Evolutionary conservation across 2,329 filamentous ascomycete genomes (phyloP).

Genomic region (Calcarisporium arbuscula): DNA sequence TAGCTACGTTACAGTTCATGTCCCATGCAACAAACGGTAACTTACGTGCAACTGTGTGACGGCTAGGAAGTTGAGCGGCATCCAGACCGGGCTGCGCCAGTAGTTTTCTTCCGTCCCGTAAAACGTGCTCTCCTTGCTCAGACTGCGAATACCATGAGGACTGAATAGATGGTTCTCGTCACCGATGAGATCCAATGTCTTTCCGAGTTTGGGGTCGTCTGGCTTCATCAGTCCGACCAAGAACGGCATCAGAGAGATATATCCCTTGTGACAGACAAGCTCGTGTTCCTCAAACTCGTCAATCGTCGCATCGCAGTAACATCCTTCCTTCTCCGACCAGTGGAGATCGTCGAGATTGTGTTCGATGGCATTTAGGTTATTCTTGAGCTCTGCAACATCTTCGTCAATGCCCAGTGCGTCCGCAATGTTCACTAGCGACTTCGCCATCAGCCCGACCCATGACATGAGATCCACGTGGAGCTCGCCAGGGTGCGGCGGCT

Average conservation of each 20-base stretch:
- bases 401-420: conserved; percentile 67
- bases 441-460: conserved; percentile 96
- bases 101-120: conserved; percentile 95
- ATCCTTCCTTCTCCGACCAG: conserved; percentile 74
- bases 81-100: conserved; percentile 92
- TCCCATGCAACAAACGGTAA: too few relatives aligned
- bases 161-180: conserved; percentile 88
- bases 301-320: conserved; percentile 91
- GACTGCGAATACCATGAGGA: conserved; percentile 76
- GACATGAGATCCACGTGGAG: conserved; percentile 90
- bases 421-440: conserved; percentile 76
- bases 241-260: conserved; percentile 91
- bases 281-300: conserved; percentile 89
- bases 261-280: conserved; percentile 93
- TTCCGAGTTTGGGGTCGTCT: conserved; percentile 67
- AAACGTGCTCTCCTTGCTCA: conserved; percentile 75
- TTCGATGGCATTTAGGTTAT: conserved; percentile 69
- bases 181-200: conserved; percentile 68
- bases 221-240: conserved; percentile 71
- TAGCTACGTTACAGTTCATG: conserved; percentile 1
- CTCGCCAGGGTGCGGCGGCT: conserved; percentile 92
- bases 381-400: conserved; percentile 66
- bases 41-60: conserved; percentile 71
- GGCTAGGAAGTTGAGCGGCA: conserved; percentile 91
- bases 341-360: conserved; percentile 89